Conservation (phyloP, 2,329 filamentous ascomycete genomes). For the Paecilomyces dactylethromorphus region DNA sequence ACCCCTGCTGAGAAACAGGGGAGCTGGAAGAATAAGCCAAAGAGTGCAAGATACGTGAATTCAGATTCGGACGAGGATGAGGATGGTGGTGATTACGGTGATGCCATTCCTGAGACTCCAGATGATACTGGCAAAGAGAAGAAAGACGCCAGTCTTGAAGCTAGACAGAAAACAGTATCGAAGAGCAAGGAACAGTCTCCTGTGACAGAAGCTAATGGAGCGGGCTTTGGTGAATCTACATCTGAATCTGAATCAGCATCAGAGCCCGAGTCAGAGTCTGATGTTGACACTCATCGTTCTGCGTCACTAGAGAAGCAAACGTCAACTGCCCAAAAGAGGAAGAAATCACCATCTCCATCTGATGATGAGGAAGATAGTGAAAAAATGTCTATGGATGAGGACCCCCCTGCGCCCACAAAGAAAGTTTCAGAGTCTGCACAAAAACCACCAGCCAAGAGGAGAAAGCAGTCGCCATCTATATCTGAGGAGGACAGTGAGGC, state of each 20-base stretch:
- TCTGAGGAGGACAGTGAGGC: neutral
- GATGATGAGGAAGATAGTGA: neutral
- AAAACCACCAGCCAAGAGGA: neutral
- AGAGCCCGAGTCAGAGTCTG: neutral
- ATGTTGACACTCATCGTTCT: neutral
- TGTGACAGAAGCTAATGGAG: neutral
- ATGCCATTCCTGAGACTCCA: neutral
- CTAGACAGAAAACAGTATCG: neutral
- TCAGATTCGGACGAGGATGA: slow-evolving; percentile 5
- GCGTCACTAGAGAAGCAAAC: neutral
- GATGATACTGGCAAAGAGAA: neutral
- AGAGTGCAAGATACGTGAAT: slow-evolving; percentile 7
- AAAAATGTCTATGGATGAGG: neutral
- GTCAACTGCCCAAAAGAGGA: slow-evolving; percentile 5
- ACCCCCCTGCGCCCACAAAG: neutral
- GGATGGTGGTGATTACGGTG: neutral
- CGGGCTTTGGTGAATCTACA: neutral
- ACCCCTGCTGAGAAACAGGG: neutral
- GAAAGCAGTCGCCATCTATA: neutral
- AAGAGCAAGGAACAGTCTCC: neutral
- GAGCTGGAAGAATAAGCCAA: neutral
- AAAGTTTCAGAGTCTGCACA: neutral
- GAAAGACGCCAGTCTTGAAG: neutral
- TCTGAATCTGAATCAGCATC: neutral
- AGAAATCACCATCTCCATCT: neutral